These are phyloP conservation scores for Fusarium proliferatum DNA, from an alignment of 2,329 filamentous ascomycete genomes.

Conservation along the genomic window DNA sequence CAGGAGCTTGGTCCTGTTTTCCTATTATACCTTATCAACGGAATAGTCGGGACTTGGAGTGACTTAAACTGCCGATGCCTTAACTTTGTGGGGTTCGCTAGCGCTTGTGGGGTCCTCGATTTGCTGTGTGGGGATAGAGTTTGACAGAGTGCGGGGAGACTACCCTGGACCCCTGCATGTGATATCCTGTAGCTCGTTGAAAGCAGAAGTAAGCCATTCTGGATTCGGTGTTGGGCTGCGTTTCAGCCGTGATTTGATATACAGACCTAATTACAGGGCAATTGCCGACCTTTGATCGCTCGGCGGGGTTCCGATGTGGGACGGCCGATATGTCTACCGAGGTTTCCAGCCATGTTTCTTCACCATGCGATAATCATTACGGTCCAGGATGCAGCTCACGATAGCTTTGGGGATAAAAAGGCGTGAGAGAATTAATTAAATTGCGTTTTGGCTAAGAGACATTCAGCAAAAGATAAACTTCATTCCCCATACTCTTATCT, in stretches of 20 bases:
- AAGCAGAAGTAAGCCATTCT: neutral
- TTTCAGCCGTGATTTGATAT: neutral
- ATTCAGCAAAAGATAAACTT: accelerated
- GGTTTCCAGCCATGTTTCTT: neutral
- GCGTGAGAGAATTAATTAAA: neutral
- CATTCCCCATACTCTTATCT: neutral
- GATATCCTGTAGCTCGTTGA: neutral
- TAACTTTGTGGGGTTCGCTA: neutral
- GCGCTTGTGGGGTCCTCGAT: neutral
- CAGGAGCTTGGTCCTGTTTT: neutral
- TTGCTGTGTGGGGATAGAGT: neutral
- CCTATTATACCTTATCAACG: neutral
- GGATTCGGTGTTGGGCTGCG: neutral
- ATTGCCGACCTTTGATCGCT: neutral
- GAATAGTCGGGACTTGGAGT: neutral
- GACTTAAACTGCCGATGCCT: neutral
- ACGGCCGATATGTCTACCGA: neutral
- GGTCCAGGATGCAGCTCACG: accelerated
- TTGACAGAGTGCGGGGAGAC: neutral
- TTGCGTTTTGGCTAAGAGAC: neutral
- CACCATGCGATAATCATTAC: accelerated
- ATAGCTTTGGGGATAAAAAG: neutral
- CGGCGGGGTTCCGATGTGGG: neutral
- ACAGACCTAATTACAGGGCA: neutral
- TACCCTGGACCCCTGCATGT: neutral